Evolutionary conservation across 2,329 filamentous ascomycete genomes (phyloP).

Genomic region (Colletotrichum liaoningense): DNA sequence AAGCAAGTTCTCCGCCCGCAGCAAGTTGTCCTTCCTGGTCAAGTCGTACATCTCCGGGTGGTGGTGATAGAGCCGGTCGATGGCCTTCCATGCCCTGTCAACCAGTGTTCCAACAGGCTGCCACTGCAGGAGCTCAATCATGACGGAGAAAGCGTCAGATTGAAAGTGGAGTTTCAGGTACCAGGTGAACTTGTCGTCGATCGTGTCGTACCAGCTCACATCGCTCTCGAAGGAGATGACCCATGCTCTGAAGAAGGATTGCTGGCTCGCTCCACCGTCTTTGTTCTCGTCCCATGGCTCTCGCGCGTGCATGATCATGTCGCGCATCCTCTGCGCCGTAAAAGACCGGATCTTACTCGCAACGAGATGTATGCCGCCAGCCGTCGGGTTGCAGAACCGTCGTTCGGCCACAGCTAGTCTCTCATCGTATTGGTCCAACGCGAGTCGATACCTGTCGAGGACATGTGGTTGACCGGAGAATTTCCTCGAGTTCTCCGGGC

Average conservation of each 20-base stretch:
- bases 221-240: slow-evolving; percentile 61
- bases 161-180: slow-evolving; percentile 66
- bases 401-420: slow-evolving; percentile 58
- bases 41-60: slow-evolving; percentile 64
- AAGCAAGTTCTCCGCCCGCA: slow-evolving; percentile 59
- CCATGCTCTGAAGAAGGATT: slow-evolving; percentile 67
- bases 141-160: slow-evolving; percentile 65
- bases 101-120: slow-evolving; percentile 59
- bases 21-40: slow-evolving; percentile 54
- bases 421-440: slow-evolving; percentile 55
- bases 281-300: slow-evolving; percentile 60
- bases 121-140: slow-evolving; percentile 64
- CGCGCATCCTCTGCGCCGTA: slow-evolving; percentile 59
- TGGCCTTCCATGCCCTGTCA: slow-evolving; percentile 63
- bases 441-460: slow-evolving; percentile 54
- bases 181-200: slow-evolving; percentile 64
- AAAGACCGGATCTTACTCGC: slow-evolving; percentile 58
- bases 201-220: slow-evolving; percentile 54
- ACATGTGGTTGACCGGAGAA: slow-evolving; percentile 49
- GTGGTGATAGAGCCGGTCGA: slow-evolving; percentile 58
- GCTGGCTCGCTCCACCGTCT: slow-evolving; percentile 60
- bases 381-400: slow-evolving; percentile 61
- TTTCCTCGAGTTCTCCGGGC: slow-evolving; percentile 60
- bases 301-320: slow-evolving; percentile 58
- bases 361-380: slow-evolving; percentile 63